These are phyloP conservation scores for Jasminum sambac DNA, from an alignment of 257 asterid species.

Conservation along the genomic window DNA sequence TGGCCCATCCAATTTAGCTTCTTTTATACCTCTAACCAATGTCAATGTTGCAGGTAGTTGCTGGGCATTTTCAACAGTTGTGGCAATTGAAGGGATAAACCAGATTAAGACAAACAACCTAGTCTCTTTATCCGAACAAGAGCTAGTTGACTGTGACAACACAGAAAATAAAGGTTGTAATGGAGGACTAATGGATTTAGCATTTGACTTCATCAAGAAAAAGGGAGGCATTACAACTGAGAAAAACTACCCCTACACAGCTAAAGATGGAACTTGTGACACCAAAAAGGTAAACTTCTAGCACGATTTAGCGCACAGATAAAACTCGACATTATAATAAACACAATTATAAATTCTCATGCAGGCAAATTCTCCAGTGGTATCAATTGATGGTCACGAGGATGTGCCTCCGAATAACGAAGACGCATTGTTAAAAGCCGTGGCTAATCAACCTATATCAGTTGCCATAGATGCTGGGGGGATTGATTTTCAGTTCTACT, in stretches of 20 bases:
- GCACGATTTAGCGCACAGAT: neutral
- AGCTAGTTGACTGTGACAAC: slow-evolving; percentile 79
- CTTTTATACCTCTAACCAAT: neutral
- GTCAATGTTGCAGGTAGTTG: slow-evolving; percentile 62
- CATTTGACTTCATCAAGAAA: slow-evolving; percentile 62
- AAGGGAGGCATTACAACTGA: slow-evolving; percentile 82
- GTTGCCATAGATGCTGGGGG: slow-evolving; percentile 83
- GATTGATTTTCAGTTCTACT: slow-evolving; percentile 74
- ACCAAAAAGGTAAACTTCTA: slow-evolving; percentile 43
- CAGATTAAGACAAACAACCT: slow-evolving; percentile 58
- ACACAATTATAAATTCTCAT: neutral
- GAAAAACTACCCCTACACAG: slow-evolving; percentile 69
- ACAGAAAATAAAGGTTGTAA: slow-evolving; percentile 67
- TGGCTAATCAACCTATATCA: slow-evolving; percentile 69
- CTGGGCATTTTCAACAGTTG: slow-evolving; percentile 94
- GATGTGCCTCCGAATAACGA: slow-evolving; percentile 64
- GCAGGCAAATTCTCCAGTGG: slow-evolving; percentile 52
- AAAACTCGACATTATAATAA: neutral
- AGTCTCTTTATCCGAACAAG: slow-evolving; percentile 84
- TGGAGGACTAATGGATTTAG: slow-evolving; percentile 88
- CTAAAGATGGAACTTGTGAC: slow-evolving; percentile 58
- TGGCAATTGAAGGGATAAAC: slow-evolving; percentile 85
- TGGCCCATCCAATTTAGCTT: neutral
- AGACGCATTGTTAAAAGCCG: slow-evolving; percentile 69
- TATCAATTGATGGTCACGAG: slow-evolving; percentile 71